Evolutionary conservation across 257 asterid species (phyloP), one percentile per base, ranked within the genome.

Genomic region (Anisodus tanguticus): DNA sequence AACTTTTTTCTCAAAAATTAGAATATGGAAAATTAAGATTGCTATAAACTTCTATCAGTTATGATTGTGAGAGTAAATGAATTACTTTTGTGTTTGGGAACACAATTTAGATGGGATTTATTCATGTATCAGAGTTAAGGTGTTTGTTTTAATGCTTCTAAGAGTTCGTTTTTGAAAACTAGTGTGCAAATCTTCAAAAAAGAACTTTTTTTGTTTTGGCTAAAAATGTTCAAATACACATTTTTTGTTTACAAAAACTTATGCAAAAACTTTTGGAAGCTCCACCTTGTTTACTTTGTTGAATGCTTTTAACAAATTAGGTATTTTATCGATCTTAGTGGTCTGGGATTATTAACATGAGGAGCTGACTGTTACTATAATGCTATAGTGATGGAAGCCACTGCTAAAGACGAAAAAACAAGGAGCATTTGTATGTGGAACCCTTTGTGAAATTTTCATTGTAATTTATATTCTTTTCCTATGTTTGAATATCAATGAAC

Each of bases 341-440:
- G 13, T 19, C 39, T 19, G 68, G 9, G 68, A 31, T 62, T 62
- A 19, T 62, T 62, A 19, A 62, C 68, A 62, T 8, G 13, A 13
- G 35, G 60, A 62, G 68, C 37, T 62, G 68, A 19, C 68, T n/a
- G n/a, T n/a, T n/a, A n/a, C n/a, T n/a, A n/a, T n/a, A n/a, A n/a
- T n/a, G n/a, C n/a, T 54, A 54, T 54, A 54, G 17, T 54, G 17
- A 54, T 54, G 13, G 59, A 54, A 12, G 6, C 39, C 15, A 19
- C 8, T 62, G 68, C 15, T 9, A 9, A 8, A 62, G 68, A 19
- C 19, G 67, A 60, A 60, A 7, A 60, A 17, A 3, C 35, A 60
- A 60, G 67, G 67, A 60, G 67, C 67, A 60, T 60, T 60, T 60
- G 67, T 12, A n/a, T n/a, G 10, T 60, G 67, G 26, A 60, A 60